A percentile compares a stretch with the other conserved stretches of the same genome.
phyloP scores from a whole-genome alignment of 2,329 filamentous ascomycete genomes.

The Epichloe typhina region DNA sequence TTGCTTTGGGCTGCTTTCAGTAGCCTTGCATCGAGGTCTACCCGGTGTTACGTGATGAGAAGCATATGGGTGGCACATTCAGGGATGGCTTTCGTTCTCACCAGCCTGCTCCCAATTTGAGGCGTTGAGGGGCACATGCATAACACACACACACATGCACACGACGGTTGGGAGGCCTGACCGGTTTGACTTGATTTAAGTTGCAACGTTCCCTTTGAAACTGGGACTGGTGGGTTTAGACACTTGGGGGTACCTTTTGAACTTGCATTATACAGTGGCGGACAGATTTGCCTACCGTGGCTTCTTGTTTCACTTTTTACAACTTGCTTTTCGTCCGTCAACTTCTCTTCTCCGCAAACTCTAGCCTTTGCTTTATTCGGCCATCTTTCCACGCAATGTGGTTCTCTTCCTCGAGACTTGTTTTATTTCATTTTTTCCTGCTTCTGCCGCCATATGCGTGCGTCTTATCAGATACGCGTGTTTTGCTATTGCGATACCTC shows the following conservation, averaged over 20 bases:
- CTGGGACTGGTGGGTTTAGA: neutral
- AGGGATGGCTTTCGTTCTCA: neutral
- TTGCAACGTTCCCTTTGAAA: neutral
- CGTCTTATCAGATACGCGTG: neutral
- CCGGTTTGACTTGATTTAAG: neutral
- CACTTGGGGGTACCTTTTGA: neutral
- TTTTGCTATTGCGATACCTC: conserved; percentile 9
- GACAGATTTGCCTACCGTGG: conserved; percentile 1
- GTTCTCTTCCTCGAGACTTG: neutral
- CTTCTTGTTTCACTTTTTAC: neutral
- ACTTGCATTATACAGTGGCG: conserved; percentile 6
- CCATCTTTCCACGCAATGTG: neutral
- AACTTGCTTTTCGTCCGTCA: neutral
- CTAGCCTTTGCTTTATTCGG: neutral
- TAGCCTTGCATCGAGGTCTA: conserved; percentile 1
- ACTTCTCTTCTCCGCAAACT: neutral
- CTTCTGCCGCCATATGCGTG: neutral
- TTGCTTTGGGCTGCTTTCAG: neutral
- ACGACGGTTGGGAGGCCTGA: neutral
- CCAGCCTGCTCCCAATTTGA: neutral
- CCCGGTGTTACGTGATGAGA: neutral
- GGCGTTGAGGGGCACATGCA: conserved; percentile 7
- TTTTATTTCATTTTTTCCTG: neutral
- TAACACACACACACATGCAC: neutral
- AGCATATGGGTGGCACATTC: neutral